Evolutionary conservation across 2,329 filamentous ascomycete genomes (phyloP), one percentile per base, ranked within the genome.

Genomic region (Xylariaceae sp.): DNA sequence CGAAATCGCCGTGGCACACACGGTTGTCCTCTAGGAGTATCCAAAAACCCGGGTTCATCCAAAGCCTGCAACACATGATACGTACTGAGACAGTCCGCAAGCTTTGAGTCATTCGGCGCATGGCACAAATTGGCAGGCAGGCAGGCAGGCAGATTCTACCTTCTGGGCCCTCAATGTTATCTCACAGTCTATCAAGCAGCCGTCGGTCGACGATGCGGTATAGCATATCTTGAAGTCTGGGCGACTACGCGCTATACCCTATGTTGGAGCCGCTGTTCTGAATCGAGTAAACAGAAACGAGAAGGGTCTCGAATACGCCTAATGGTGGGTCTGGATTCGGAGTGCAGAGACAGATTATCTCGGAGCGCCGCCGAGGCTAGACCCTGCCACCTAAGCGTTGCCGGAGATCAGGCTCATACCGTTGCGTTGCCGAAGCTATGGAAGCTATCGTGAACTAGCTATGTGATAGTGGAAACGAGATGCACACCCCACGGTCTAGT

Each of bases 271-370:
- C 55, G 59, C 45, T 52, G 41, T 61, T 62, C 65, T 66, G 37
- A 63, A 67, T 65, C 32, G 27, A 62, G 65, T 67, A 66, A 65
- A 64, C 42, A 50, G 53, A 66, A 50, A 67, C 65, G 65, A 67
- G 60, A 54, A 50, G 11, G 21, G 54, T 57, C 47, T 60, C 24
- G 54, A 62, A 57, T 62, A 67, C 55, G 62, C 63, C 64, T 64
- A 61, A 45, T n/a, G 51, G 60, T 61, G 63, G 63, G 59, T 60
- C 62, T 61, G 53, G 61, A 50, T 49, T 21, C 27, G 43, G 32
- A n/a, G 36, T 53, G 13, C 37, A 49, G 53, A 37, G 49, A 42
- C 48, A 30, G 35, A 58, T 46, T 52, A 39, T 50, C 30, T 46
- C 41, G 9, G 39, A 24, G 29, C 35, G 30, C 48, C 39, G 50